Percentiles rank a stretch among this genome's conserved stretches.
phyloP scores from a whole-genome alignment of 371 early-diverging fungal species.

The Enterocytospora artemiae region DNA sequence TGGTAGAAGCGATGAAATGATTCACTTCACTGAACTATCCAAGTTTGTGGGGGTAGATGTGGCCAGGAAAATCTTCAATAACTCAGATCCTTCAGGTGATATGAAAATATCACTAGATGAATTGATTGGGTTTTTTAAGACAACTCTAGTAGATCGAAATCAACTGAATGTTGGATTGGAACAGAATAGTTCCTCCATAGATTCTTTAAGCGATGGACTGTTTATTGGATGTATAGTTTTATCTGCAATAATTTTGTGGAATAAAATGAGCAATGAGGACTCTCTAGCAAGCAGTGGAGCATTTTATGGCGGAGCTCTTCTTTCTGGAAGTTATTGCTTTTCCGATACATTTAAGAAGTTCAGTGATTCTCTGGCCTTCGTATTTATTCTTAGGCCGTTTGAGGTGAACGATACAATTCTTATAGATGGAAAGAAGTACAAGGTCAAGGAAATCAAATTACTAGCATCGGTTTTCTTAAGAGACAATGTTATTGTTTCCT shows the following conservation, averaged over 20 bases:
- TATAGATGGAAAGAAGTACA: slow-evolving; percentile 24
- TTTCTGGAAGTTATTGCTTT: slow-evolving; percentile 13
- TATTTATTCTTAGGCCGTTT: slow-evolving; percentile 49
- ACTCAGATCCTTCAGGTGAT: slow-evolving; percentile 11
- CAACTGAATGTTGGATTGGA: slow-evolving; percentile 20
- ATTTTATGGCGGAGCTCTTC: background rate
- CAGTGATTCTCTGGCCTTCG: slow-evolving; percentile 43
- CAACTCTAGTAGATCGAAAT: slow-evolving; percentile 31
- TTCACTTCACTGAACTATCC: slow-evolving; percentile 7
- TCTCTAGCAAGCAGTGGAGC: background rate
- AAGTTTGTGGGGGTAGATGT: slow-evolving; percentile 19
- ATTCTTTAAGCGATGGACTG: slow-evolving; percentile 22
- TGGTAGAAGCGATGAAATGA: slow-evolving; percentile 3
- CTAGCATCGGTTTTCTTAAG: slow-evolving; percentile 33
- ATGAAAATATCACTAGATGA: slow-evolving; percentile 22
- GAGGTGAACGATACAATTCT: slow-evolving; percentile 48
- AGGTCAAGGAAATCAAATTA: slow-evolving; percentile 43
- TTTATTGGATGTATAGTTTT: background rate
- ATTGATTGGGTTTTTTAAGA: slow-evolving; percentile 25
- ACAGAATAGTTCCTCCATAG: slow-evolving; percentile 31
- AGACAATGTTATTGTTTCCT: slow-evolving; percentile 11
- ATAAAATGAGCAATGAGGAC: background rate
- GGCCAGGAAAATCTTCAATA: slow-evolving; percentile 24
- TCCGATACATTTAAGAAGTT: slow-evolving; percentile 8
- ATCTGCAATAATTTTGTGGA: background rate